Conservation (phyloP, 2,329 filamentous ascomycete species). For the Immersiporthe knoxdaviesiana region DNA sequence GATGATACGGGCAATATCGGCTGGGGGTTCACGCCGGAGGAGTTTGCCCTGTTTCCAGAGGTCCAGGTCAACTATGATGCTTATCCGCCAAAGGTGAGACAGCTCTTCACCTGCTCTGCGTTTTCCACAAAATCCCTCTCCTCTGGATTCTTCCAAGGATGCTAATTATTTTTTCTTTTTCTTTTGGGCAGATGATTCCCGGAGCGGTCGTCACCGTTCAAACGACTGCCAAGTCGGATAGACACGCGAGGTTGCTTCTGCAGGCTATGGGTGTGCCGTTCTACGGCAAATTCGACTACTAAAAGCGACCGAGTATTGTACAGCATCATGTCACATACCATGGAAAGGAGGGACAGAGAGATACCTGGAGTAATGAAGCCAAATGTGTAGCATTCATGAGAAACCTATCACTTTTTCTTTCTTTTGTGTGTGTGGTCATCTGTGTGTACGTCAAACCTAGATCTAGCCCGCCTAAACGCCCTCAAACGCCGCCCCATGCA, state of each 20-base stretch:
- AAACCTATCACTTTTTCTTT: constrained; percentile 9
- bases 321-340: constrained; percentile 28
- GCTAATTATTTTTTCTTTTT: not conserved
- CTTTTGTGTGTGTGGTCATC: constrained; percentile 1
- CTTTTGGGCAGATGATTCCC: constrained; percentile 67
- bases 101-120: not conserved
- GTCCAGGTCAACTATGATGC: constrained; percentile 91
- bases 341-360: constrained; percentile 3
- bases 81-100: constrained; percentile 26
- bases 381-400: constrained; percentile 22
- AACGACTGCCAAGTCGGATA: constrained; percentile 82
- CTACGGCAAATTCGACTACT: constrained; percentile 65
- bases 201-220: constrained; percentile 83
- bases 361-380: constrained; percentile 12
- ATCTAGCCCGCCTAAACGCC: constrained; percentile 24
- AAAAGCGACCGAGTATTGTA: constrained; percentile 28
- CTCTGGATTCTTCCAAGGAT: too few relatives aligned
- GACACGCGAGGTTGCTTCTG: constrained; percentile 78
- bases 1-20: constrained; percentile 86
- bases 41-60: constrained; percentile 86
- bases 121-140: not conserved
- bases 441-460: not conserved
- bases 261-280: constrained; percentile 78
- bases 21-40: constrained; percentile 76
- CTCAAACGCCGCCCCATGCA: constrained; percentile 45